Base-by-base conservation (phyloP, 805 yeast species). In the Saccharomycopsis capsularis region DNA sequence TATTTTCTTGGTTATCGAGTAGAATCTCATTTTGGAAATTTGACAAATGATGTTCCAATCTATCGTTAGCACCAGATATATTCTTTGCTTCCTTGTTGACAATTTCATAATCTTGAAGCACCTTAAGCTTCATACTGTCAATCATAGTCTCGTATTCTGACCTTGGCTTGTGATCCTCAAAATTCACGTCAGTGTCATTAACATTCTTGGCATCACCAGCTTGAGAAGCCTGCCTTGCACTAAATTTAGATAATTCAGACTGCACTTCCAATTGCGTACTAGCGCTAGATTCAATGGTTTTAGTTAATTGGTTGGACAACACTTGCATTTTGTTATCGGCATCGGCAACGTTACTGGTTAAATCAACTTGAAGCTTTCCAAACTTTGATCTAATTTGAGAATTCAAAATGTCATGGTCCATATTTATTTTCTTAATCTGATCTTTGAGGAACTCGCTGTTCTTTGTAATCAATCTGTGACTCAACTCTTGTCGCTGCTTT, bases 21-120 rank as follows among this genome's bases (percentile, higher is more conserved):
- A 56, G 46, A 25, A 50, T 46, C 34, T 60, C 57, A 6, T 58
- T n/a, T 6, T 55, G 44, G n/a, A 38, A 29, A 11, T 24, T 32
- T 24, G 37, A 11, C 2, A n/a, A 6, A 2, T 53, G 41, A 4
- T 49, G 45, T 11, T 46, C 56, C 15, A 55, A 34, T 11, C 54
- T 39, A 11, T 58, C 47, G 9, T 43, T 55, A 3, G 39, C 35
- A 3, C 15, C 29, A 4, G 56, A 44, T 13, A 48, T 22, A 1
- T 47, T 34, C 11, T 32, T 27, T 3, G 52, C 29, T 6, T 50
- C 42, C 4, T 44, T 23, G 7, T 51, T 18, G 3, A 37, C 40
- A 2, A 11, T 11, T 4, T 49, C 29, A 3, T 53, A 40, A 13
- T 40, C 34, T 0, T 42, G 19, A 15, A 57, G 15, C 5, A 49